A percentile compares a stretch with the other conserved stretches of the same genome.
phyloP scores from a whole-genome alignment of 1,139 yeast species.

The Wickerhamomyces sp. region DNA sequence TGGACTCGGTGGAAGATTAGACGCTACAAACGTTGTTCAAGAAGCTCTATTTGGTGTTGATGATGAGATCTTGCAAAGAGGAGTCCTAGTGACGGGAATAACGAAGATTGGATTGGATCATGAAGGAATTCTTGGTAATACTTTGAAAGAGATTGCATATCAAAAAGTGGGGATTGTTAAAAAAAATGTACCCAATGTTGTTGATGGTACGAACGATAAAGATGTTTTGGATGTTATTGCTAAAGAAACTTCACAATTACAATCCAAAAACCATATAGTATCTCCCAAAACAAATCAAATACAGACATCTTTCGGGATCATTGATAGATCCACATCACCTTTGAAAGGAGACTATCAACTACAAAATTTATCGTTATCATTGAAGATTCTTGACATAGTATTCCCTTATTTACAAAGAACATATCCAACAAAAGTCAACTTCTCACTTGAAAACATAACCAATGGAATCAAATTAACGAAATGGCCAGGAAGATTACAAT shows the following conservation, averaged over 20 bases:
- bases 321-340: slow-evolving; percentile 38
- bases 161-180: slow-evolving; percentile 88
- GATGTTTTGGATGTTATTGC: slow-evolving; percentile 43
- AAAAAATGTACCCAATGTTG: slow-evolving; percentile 51
- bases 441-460: slow-evolving; percentile 32
- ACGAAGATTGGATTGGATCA: slow-evolving; percentile 87
- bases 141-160: slow-evolving; percentile 56
- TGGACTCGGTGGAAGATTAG: slow-evolving; percentile 84
- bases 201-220: slow-evolving; percentile 61
- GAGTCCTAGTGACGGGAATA: slow-evolving; percentile 64
- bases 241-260: slow-evolving; percentile 16
- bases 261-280: slow-evolving; percentile 9
- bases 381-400: slow-evolving; percentile 46
- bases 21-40: slow-evolving; percentile 73
- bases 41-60: slow-evolving; percentile 9
- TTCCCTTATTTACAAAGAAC: slow-evolving; percentile 22
- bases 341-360: slow-evolving; percentile 69
- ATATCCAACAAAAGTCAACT: slow-evolving; percentile 17
- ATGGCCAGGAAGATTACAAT: slow-evolving; percentile 67
- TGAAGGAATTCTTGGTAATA: slow-evolving; percentile 64
- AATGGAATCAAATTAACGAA: slow-evolving; percentile 46
- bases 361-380: slow-evolving; percentile 64
- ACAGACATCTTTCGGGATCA: slow-evolving; percentile 22
- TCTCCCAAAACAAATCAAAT: slow-evolving; percentile 8
- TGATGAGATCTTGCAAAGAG: slow-evolving; percentile 22